phyloP scores from a whole-genome alignment of 2,329 filamentous ascomycete species.

The Capronia coronata region DNA sequence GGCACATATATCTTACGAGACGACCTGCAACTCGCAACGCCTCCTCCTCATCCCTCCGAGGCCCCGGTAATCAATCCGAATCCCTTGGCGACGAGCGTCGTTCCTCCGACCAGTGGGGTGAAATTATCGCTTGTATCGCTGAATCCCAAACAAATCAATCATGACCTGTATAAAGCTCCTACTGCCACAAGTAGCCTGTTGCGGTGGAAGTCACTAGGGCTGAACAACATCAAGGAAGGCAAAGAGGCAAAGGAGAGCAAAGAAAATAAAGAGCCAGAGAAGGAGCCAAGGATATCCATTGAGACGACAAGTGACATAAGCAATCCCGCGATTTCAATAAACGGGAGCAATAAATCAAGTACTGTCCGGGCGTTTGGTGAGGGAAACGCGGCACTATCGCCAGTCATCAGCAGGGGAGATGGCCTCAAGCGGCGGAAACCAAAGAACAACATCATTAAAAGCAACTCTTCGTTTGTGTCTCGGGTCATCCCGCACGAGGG shows the following conservation, averaged over 20 bases:
- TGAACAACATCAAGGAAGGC: constrained; percentile 24
- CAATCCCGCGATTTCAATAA: constrained; percentile 38
- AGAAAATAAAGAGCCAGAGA: constrained; percentile 57
- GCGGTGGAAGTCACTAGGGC: constrained; percentile 25
- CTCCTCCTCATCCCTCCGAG: constrained; percentile 92
- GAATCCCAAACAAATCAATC: constrained; percentile 50
- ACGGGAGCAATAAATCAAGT: constrained; percentile 35
- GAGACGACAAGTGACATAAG: constrained; percentile 54
- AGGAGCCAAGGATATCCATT: constrained; percentile 54
- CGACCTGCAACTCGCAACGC: constrained; percentile 84
- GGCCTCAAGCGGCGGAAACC: constrained; percentile 75
- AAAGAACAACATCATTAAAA: constrained; percentile 97
- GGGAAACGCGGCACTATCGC: constrained; percentile 66
- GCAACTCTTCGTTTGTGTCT: constrained; percentile 98
- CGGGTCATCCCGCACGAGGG: constrained; percentile 85
- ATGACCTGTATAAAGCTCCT: constrained; percentile 47
- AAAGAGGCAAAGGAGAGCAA: constrained; percentile 40
- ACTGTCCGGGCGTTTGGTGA: constrained; percentile 70
- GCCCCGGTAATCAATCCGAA: constrained; percentile 81
- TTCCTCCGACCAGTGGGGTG: constrained; percentile 77
- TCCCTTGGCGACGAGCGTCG: constrained; percentile 76
- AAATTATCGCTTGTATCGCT: constrained; percentile 73
- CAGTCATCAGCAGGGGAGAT: constrained; percentile 60
- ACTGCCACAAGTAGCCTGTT: constrained; percentile 44
- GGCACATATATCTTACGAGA: constrained; percentile 87